Base-by-base conservation (phyloP, 139 green algal species). In the Coelastrella sp. region DNA sequence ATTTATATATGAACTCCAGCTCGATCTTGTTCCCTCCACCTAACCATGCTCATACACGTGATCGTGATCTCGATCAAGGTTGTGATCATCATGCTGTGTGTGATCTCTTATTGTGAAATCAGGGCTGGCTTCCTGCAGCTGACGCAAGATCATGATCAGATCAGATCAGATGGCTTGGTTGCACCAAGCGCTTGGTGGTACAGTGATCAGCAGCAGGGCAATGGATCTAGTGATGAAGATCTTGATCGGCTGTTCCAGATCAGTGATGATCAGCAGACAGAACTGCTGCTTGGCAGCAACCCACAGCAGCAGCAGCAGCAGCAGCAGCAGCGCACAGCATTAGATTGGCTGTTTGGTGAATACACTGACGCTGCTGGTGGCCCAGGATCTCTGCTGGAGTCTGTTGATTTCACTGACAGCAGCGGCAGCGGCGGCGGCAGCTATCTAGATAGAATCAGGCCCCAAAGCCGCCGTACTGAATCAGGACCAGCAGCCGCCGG, bases 121-220 rank as follows among this genome's bases (percentile, higher is more conserved):
- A 69, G 75, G 75, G 75, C 50, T 30, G 75, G 75, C 7, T 71
- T 83, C 50, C 75, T 71, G 32, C 27, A 71, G 50, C n/a, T 81
- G 17, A 34, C 45, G 23, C 25, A n/a, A 37, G n/a, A 21, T 21
- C 48, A 57, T 23, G 30, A 21, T 27, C 27, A 64, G 21, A 9
- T 9, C 21, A 21, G 6, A 66, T 9, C 23, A 32, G 11, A 30
- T 71, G 17, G 8, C 9, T 19, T 30, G 23, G 50, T 51, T 64
- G 75, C 51, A n/a, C n/a, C n/a, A n/a, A n/a, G n/a, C n/a, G n/a
- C 64, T 4, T 60, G 40, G 43, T 45, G 45, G 73, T 32, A 48
- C 40, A 19, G 17, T 43, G 48, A 4, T 32, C 48, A 30, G 73
- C n/a, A n/a, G n/a, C n/a, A n/a, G n/a, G n/a, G n/a, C n/a, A n/a